These are phyloP conservation scores for Taphrina flavorubra DNA, from an alignment of 1,139 yeast genomes.

Conservation along the genomic window DNA sequence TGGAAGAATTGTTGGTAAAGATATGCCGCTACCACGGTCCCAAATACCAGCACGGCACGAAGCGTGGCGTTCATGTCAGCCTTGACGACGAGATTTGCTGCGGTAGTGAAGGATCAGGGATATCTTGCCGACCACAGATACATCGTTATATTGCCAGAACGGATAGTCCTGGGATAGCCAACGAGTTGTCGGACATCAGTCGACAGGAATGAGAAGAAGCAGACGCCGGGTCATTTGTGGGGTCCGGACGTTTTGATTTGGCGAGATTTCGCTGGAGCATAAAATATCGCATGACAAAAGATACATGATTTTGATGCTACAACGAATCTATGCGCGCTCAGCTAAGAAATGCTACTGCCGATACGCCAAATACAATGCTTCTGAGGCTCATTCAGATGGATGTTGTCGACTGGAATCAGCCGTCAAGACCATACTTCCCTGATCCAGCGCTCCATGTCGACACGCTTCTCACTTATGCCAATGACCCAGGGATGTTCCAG, in stretches of 20 bases:
- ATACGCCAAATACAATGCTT: not conserved
- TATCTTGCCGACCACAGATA: no score
- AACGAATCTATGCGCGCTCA: no score
- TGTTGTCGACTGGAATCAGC: not conserved
- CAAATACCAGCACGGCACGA: constrained; percentile 19
- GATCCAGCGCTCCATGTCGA: constrained; percentile 87
- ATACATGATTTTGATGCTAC: no score
- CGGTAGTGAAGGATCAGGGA: no score
- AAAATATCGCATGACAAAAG: no score
- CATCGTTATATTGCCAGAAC: no score
- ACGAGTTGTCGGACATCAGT: no score
- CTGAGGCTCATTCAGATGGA: not conserved
- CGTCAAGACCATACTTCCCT: constrained; percentile 67
- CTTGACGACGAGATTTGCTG: not conserved
- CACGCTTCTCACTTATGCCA: constrained; percentile 62
- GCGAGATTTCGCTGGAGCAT: no score
- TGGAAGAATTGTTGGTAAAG: constrained; percentile 22
- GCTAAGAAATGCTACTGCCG: not conserved
- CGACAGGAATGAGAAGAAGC: no score
- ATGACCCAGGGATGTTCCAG: constrained; percentile 87
- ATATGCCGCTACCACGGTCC: constrained; percentile 16
- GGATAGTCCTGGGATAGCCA: no score
- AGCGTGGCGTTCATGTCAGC: constrained; percentile 15
- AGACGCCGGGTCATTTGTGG: not conserved
- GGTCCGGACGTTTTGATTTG: not conserved